A percentile compares a stretch with the other conserved stretches of the same genome.
Conservation (phyloP, 495 filamentous ascomycete genomes). For the Xylaria venustula region DNA sequence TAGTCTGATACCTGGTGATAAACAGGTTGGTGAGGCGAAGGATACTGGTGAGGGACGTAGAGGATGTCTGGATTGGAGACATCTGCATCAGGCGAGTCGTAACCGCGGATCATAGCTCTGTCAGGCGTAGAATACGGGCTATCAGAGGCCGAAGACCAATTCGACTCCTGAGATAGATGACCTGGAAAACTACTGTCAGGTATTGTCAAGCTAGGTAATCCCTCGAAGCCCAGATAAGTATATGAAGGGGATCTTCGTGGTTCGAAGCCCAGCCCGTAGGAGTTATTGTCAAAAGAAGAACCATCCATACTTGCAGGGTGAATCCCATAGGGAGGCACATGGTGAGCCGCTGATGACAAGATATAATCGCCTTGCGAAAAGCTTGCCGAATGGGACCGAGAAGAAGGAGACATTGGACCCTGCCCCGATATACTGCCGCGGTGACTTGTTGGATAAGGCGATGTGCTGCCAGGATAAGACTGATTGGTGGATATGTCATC, state of each 20-base stretch:
- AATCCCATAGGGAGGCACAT: slow-evolving; percentile 10
- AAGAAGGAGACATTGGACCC: slow-evolving; percentile 23
- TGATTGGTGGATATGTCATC: slow-evolving; percentile 16
- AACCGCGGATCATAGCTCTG: slow-evolving; percentile 14
- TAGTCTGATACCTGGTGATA: slow-evolving; percentile 2
- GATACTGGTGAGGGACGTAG: slow-evolving; percentile 4
- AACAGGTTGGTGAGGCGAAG: slow-evolving; percentile 16
- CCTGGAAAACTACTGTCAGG: slow-evolving; percentile 31
- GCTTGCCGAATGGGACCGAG: slow-evolving; percentile 17
- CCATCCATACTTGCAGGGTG: slow-evolving; percentile 24
- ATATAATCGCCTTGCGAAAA: slow-evolving; percentile 17
- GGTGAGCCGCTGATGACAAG: slow-evolving; percentile 11
- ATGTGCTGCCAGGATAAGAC: slow-evolving; percentile 16
- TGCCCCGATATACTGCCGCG: slow-evolving; percentile 21
- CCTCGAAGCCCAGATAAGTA: slow-evolving; percentile 19
- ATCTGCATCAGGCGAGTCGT: slow-evolving; percentile 21
- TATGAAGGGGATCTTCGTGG: slow-evolving; percentile 27
- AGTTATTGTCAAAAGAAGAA: slow-evolving; percentile 20
- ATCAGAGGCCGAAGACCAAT: slow-evolving; percentile 49
- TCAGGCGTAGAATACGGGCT: slow-evolving; percentile 48
- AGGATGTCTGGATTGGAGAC: not conserved
- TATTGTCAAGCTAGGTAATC: slow-evolving; percentile 31
- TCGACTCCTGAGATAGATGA: slow-evolving; percentile 34
- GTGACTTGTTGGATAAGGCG: slow-evolving; percentile 20
- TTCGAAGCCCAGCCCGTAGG: slow-evolving; percentile 19